Base-by-base conservation (phyloP, 164 flowering plant genomes). In the Magnolia officinalis region DNA sequence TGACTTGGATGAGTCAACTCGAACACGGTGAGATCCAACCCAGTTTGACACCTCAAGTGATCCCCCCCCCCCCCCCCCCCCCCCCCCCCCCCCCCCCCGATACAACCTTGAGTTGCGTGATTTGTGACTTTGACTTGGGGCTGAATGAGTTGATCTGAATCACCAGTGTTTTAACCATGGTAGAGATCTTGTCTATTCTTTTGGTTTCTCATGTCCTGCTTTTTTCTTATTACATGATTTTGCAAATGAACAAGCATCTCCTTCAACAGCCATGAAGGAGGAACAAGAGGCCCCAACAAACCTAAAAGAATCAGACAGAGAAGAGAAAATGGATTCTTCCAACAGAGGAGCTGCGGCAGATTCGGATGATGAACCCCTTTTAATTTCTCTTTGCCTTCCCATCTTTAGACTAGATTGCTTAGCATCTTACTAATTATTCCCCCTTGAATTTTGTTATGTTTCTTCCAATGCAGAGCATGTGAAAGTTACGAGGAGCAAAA, bases 301-400 rank as follows among this genome's bases (percentile, higher is more conserved):
- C 26, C 26, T 24, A 24, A 1, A 24, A 24, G 26, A 24, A 24
- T 24, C 26, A 24, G 81, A 78, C 51, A 73, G 55, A 58, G 67
- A 77, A 77, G 72, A 63, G 66, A 77, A 77, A 63, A 76, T 82
- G 49, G 65, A 72, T 64, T 29, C 85, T 19, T 76, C 81, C 1
- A 71, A 75, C 37, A 76, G 72, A 8, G 81, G 50, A 31, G 81
- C 77, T 51, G 59, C 83, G n/a, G 89, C 79, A 73, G 76, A 83
- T 70, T 86, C 97, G 23, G 98, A 92, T 68, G 90, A 90, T 74
- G 96, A 89, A 85, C 92, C 94, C 78, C 95, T 94, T 73, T 97
- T 72, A 78, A 49, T 29, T 18, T 26, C 7, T 51, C 19, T 6
- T 10, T 52, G 64, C 29, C 21, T 59, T 2, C 18, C 37, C 13